Base-by-base conservation (phyloP, 1,284 basidiomycete species). In the Heterobasidion parviporum region DNA sequence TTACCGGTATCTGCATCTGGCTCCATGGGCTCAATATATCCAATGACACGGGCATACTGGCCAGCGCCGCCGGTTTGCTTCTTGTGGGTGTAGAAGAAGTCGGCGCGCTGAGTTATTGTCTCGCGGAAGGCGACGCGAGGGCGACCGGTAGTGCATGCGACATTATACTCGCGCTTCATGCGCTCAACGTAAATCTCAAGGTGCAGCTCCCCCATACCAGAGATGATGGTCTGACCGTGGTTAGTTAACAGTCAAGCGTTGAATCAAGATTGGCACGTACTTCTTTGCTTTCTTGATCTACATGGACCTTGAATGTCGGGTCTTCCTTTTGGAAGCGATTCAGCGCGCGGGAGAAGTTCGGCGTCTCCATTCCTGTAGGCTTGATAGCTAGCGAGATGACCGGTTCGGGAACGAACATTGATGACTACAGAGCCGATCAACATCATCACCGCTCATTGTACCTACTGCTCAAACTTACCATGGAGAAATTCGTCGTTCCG, bases 291-390 rank as follows among this genome's bases (percentile, higher is more conserved):
- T 98, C 94, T 38, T 79, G 72, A 72, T 99, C 97, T 57, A 99
- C 83, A 70, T 98, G 96, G 1, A 99, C 96, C 54, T 89, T 86
- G 87, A 99, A 99, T 0, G 97, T 99, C 1, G 97, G 97, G 70
- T 99, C 97, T 70, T 99, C 97, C 73, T 96, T 97, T 73, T 97
- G 91, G 87, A 99, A 99, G 43, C 96, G 87, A 69, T 97, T 96
- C 52, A 99, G 81, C 1, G 96, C 97, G 33, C 94, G 88, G 36
- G 94, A 98, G 70, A 99, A 99, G 73, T 96, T 94, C 60, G 94
- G 92, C 0, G 92, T 89, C 72, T 99, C 97, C 61, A 88, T 84
- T 26, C 94, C 96, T 58, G 88, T 87, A 3, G 95, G 92, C 62
- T 93, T 92, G 70, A 99, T 85, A 3, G 96, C 83, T 16, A 99